Evolutionary conservation across 2,329 filamentous ascomycete species (phyloP), one percentile per base, ranked within the genome.

Genomic region (Fusarium sp.): DNA sequence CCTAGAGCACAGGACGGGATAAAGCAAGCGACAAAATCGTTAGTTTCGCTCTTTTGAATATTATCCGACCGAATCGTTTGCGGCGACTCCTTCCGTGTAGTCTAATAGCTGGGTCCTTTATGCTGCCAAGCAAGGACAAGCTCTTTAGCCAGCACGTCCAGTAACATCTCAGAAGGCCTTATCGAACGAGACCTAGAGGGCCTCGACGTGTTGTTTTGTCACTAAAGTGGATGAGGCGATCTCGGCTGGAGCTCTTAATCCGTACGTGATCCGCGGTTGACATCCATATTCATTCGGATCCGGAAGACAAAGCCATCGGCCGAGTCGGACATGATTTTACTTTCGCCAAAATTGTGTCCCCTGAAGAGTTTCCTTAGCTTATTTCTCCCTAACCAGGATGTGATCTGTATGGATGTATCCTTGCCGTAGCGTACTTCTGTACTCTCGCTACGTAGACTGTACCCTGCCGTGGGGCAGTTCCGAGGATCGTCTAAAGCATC

Each of bases 321-420:
- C 64, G 64, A 67, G 45, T 43, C 56, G 50, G 64, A 67, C 4
- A 62, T 53, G 25, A 58, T 51, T 42, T 37, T 43, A 25, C 21
- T 19, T 28, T 34, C 37, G 31, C 31, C 50, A 26, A 34, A 56
- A 60, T 41, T 41, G 13, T 48, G 54, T 13, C 30, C 61, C 61
- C 44, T 61, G 58, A 57, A 34, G 41, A 31, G 45, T 55, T 51
- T 31, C 23, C 41, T 55, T 44, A 58, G 61, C 51, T 58, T 42
- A 58, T 41, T 58, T 39, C 19, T 58, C 45, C 48, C 43, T 34
- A 60, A 34, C 48, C 43, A 34, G 48, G 44, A 65, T 65, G 58
- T 26, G 52, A 58, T 59, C 52, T 48, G 49, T 41, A 19, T 14
- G 49, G 25, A 19, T 14, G 48, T 49, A 34, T 51, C 16, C 46